Base-by-base conservation (phyloP, 2,329 filamentous ascomycete genomes). In the Colletotrichum gigasporum region DNA sequence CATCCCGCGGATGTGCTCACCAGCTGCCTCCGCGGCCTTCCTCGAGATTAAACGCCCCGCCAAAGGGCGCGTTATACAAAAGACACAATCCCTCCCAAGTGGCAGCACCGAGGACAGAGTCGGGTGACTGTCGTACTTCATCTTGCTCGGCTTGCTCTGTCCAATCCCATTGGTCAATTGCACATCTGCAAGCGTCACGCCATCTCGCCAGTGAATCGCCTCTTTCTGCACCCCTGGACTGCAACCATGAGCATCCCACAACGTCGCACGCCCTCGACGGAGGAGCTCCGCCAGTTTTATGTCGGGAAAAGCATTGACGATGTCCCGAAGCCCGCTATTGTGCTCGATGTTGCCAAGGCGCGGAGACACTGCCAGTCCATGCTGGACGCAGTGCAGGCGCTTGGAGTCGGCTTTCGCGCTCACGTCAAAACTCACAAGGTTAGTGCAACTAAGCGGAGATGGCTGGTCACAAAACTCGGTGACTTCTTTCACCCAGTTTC, bases 371-470 rank as follows among this genome's bases (percentile, higher is more conserved):
- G 88, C 70, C 69, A 78, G 12, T 78, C 83, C 1, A 88, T 91
- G 83, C 79, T 87, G 0, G 70, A 80, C 0, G 81, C 86, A 0
- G 80, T 81, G 2, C 69, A 78, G 5, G 72, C 75, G 9, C 72
- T 90, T 0, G 78, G 77, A 0, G 78, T 90, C 0, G 80, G 76
- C 0, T 90, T 90, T 63, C 78, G 89, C 11, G 85, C 86, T 0
- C 89, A 91, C 68, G 81, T 90, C 5, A 91, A 91, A 72, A 90
- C 87, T 7, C 89, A 91, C 71, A 91, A 91, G 75, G 86, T 86
- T 4, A 35, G 39, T 14, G 3, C 2, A 0, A 7, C 30, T 12
- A 34, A 34, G 30, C 6, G 16, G n/a, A n/a, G n/a, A n/a, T n/a
- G n/a, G n/a, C n/a, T n/a, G n/a, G n/a, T n/a, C n/a, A n/a, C n/a